Base-by-base conservation (phyloP, 1,284 basidiomycete genomes). In the Ganoderma leucocontextum region DNA sequence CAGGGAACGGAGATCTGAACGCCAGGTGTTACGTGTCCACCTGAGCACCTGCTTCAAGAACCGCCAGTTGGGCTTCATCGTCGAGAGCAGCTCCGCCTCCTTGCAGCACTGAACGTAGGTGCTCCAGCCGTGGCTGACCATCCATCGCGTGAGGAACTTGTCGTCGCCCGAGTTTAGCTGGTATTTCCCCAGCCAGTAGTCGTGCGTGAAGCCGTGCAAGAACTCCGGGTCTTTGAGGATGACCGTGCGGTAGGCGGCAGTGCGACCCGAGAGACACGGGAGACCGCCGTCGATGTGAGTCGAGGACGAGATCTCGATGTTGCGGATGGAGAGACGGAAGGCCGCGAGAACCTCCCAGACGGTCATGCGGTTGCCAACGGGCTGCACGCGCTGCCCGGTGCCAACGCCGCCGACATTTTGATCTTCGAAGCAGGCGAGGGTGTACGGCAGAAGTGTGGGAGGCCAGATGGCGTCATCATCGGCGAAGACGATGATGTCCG, bases 391-490 rank as follows among this genome's bases (percentile, higher is more conserved):
- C 82, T 97, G 95, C 55, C 90, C 91, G 0, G 95, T 97, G 36
- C 95, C 95, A 9, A 97, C 95, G 62, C 95, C 95, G 44, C 95
- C 95, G 59, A 97, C 87, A 78, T 93, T 91, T 83, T 97, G 95
- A 81, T 97, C 95, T 81, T 97, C 95, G 76, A 97, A 97, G 79
- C 94, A 96, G 3, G 95, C 95, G 58, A 97, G 88, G 64, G 93
- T 88, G 79, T 91, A 94, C 0, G 94, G 93, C 10, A 97, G 83
- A 70, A 97, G 86, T 2, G 92, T 95, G 0, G 94, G 90, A 0
- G 95, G 95, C 95, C 95, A 97, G 76, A 97, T 95, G 60, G 95
- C 95, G 79, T 97, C 95, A 78, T 97, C 95, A 78, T 97, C 95
- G 4, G 95, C 95, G 75, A 97, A 97, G n/a, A 97, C 91, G 78